These are phyloP conservation scores for Mycena indigotica DNA, from an alignment of 768 basidiomycete genomes.

Conservation along the genomic window DNA sequence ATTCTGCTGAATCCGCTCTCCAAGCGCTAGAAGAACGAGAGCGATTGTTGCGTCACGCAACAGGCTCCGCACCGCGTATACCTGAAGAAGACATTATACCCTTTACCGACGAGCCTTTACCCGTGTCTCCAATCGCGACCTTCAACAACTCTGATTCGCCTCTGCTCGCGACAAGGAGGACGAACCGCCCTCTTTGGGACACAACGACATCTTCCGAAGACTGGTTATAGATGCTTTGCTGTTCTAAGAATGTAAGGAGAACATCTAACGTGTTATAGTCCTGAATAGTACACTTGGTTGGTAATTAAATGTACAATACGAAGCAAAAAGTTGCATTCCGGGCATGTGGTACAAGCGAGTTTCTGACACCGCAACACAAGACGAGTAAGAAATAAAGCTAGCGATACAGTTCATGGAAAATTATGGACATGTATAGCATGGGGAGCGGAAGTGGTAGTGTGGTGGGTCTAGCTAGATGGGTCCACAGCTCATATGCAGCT, in stretches of 20 bases:
- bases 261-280: neutral
- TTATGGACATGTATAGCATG: neutral
- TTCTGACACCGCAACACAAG: neutral
- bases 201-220: constrained; percentile 15
- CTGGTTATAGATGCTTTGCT: constrained; percentile 3
- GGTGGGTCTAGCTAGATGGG: neutral
- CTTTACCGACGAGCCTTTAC: neutral
- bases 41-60: constrained; percentile 20
- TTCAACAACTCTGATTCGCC: neutral
- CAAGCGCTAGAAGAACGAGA: constrained; percentile 27
- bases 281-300: neutral
- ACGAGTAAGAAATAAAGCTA: neutral
- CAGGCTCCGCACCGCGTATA: constrained; percentile 2
- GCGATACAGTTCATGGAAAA: neutral
- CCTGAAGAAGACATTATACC: neutral
- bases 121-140: neutral
- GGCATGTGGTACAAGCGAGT: neutral
- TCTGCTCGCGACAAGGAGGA: neutral
- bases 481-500: neutral
- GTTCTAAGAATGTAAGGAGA: neutral
- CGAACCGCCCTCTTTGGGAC: neutral
- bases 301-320: neutral
- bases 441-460: neutral
- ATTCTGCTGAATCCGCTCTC: constrained; percentile 27
- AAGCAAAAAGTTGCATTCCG: neutral